Conservation (phyloP, 2,329 filamentous ascomycete genomes). For the Fusarium sp. region DNA sequence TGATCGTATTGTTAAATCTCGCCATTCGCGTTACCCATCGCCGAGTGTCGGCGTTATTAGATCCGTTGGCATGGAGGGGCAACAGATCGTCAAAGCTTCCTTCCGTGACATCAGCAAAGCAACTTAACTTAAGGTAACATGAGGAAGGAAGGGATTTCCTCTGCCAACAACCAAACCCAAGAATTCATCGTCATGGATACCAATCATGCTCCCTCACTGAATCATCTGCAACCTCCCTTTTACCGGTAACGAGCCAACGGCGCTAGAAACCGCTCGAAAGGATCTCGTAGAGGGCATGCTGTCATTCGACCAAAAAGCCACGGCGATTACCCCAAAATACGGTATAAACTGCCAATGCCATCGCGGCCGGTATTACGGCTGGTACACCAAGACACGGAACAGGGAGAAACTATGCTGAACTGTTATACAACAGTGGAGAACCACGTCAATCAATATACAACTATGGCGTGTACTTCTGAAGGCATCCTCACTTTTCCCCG, state of each 20-base stretch:
- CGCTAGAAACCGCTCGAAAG: conserved; percentile 42
- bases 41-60: conserved; percentile 38
- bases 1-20: conserved; percentile 6
- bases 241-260: conserved; percentile 35
- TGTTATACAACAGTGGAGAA: conserved; percentile 15
- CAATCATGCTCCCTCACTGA: conserved; percentile 1
- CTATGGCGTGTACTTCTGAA: conserved; percentile 11
- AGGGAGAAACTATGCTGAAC: background rate
- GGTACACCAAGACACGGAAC: background rate
- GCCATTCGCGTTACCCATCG: conserved; percentile 37
- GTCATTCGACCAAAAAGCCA: background rate
- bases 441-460: background rate
- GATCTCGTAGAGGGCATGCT: conserved; percentile 27
- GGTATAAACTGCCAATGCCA: conserved; percentile 9
- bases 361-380: background rate
- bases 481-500: conserved; percentile 26
- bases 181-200: conserved; percentile 3
- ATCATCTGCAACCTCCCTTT: conserved; percentile 40
- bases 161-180: conserved; percentile 11
- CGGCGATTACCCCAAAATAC: conserved; percentile 21
- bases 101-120: background rate
- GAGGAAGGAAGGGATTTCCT: conserved; percentile 4
- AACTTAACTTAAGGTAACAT: background rate
- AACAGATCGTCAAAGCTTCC: conserved; percentile 16
- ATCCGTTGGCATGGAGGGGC: conserved; percentile 21